These are phyloP conservation scores for Parasitella parasitica DNA, from an alignment of 371 early-diverging fungal species.

Conservation along the genomic window DNA sequence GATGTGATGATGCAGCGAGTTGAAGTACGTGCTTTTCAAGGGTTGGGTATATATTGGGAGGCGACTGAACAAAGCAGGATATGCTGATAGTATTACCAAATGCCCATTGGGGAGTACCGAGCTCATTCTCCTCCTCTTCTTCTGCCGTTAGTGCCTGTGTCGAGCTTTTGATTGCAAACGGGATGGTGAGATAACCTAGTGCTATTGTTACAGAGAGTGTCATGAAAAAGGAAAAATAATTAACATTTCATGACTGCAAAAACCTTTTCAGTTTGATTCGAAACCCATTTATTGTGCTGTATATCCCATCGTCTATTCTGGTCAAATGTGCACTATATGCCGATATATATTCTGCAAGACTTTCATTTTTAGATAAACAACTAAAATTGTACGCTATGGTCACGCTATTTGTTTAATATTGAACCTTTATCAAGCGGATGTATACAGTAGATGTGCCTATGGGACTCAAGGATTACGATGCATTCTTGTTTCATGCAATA, in stretches of 20 bases:
- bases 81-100: constrained; percentile 22
- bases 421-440: constrained; percentile 1
- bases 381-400: too few species aligned
- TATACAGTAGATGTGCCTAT: too few species aligned
- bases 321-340: too few species aligned
- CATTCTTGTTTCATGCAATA: background rate
- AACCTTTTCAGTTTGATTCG: too few species aligned
- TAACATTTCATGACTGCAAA: too few species aligned
- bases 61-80: constrained; percentile 36
- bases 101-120: constrained; percentile 12
- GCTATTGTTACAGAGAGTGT: constrained; percentile 15
- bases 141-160: constrained; percentile 8
- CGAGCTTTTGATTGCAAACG: constrained; percentile 22
- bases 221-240: background rate
- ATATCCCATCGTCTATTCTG: too few species aligned
- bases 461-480: too few species aligned
- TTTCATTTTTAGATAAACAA: too few species aligned
- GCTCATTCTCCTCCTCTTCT: constrained; percentile 6
- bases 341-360: too few species aligned
- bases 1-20: constrained; percentile 11
- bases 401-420: too few species aligned
- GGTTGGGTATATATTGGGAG: constrained; percentile 51
- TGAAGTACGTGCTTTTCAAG: constrained; percentile 36
- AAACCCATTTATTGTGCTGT: too few species aligned
- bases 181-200: constrained; percentile 30